Conservation (phyloP, 208 protist species). For the Vickermania ingenoplastis region DNA sequence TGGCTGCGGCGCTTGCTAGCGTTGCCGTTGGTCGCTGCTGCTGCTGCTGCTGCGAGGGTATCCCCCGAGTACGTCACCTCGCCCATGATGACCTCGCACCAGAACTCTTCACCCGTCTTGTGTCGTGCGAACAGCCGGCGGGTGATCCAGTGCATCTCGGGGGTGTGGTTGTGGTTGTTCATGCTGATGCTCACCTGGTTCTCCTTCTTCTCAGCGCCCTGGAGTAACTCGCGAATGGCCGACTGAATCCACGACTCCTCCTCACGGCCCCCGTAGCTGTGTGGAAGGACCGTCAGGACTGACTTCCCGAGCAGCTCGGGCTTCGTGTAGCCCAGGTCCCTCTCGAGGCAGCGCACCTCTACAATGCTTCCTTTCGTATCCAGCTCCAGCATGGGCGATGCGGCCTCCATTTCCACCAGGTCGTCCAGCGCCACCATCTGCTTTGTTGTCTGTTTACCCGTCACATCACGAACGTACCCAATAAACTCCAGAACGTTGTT, state of each 20-base stretch:
- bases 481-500: slow-evolving; percentile 6
- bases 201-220: background rate
- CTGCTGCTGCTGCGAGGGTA: background rate
- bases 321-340: slow-evolving; percentile 7
- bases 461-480: slow-evolving; percentile 12
- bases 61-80: slow-evolving; percentile 1
- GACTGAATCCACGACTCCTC: slow-evolving; percentile 2
- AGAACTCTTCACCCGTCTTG: slow-evolving; percentile 7
- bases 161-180: background rate
- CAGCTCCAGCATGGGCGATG: slow-evolving; percentile 5
- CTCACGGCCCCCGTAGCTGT: background rate
- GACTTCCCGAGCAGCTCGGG: background rate
- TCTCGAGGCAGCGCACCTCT: slow-evolving; percentile 4
- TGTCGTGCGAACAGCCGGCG: background rate
- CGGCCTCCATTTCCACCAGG: background rate
- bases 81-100: slow-evolving; percentile 2
- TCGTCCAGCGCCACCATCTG: slow-evolving; percentile 2
- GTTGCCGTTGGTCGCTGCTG: no score
- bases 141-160: background rate
- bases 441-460: slow-evolving; percentile 4
- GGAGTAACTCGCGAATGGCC: background rate
- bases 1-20: background rate
- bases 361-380: slow-evolving; percentile 15
- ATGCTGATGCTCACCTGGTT: background rate
- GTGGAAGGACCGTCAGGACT: background rate